Evolutionary conservation across 2,329 filamentous ascomycete species (phyloP).

Genomic region (Fusarium pseudonygamai): DNA sequence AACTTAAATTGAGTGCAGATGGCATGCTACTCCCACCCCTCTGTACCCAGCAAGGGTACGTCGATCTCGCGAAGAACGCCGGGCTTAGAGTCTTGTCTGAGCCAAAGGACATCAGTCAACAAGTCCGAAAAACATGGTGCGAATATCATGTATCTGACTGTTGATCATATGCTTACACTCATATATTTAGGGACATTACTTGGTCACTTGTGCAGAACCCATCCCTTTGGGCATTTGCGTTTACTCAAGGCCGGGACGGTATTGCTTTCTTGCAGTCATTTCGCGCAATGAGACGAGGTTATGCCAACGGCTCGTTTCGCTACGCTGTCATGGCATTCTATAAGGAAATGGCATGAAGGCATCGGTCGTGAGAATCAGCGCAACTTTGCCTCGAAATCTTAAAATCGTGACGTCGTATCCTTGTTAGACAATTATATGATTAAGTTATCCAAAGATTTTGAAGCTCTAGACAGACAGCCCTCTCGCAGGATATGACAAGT

Average conservation of each 20-base stretch:
- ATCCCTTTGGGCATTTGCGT: slow-evolving; percentile 68
- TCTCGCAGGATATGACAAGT: not conserved
- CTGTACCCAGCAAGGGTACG: slow-evolving; percentile 63
- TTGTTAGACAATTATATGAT: not conserved
- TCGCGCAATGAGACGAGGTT: slow-evolving; percentile 68
- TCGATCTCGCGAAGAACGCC: slow-evolving; percentile 58
- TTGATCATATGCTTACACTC: not conserved
- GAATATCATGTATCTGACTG: slow-evolving; percentile 25
- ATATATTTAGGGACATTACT: slow-evolving; percentile 64
- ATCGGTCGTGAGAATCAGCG: not conserved
- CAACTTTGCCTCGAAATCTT: not conserved
- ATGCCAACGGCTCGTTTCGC: slow-evolving; percentile 65
- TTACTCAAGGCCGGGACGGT: slow-evolving; percentile 67
- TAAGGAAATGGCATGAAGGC: slow-evolving; percentile 46
- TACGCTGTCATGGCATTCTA: slow-evolving; percentile 68
- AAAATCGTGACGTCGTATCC: not conserved
- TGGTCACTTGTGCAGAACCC: slow-evolving; percentile 69
- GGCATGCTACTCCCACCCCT: slow-evolving; percentile 69
- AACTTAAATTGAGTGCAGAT: slow-evolving; percentile 48
- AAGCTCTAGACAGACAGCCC: not conserved
- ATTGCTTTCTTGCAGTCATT: slow-evolving; percentile 70
- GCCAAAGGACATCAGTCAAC: slow-evolving; percentile 65
- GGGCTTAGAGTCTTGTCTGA: slow-evolving; percentile 56
- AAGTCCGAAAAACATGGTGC: slow-evolving; percentile 69
- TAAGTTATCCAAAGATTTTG: not conserved